Base-by-base conservation (phyloP, 73 alveolate genomes). In the Paramecium sexaurelia region DNA sequence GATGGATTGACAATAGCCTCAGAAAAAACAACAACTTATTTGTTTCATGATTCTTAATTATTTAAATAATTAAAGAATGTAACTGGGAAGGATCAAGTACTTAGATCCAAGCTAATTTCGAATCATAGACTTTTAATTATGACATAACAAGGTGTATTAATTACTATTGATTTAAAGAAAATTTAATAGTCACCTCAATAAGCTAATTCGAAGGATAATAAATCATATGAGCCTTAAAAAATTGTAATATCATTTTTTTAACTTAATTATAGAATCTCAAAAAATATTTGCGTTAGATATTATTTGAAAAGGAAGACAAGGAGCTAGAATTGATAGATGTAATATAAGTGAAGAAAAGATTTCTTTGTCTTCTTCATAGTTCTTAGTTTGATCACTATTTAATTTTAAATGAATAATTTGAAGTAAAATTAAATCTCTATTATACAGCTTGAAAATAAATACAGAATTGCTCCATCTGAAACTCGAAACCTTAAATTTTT, bases 61-160 rank as follows among this genome's bases (percentile, higher is more conserved):
- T 45, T 24, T 39, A 78, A 78, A 43, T 43, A 78, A 78, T n/a
- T 78, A 24, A 61, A 61, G 26, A 61, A 29, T 61, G 90, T 43
- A 6, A 22, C 43, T 8, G 90, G 90, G 22, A 78, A 78, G 71
- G 90, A 78, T 40, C 29, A 37, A 45, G 43, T 78, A 6, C 47
- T 78, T 7, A 78, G 73, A 78, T 78, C 68, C 4, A 78, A 78
- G 17, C 24, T 45, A 24, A 41, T 78, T 29, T 41, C 90, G 0
- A 40, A 26, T 39, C 68, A 78, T 11, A n/a, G 90, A 24, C 32
- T 78, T 8, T 36, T 78, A 24, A 78, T 78, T 41, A 22, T 78
- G 40, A 41, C 90, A 3, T 17, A 40, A n/a, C 11, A 78, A 26
- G 68, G 90, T n/a, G 26, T 39, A 20, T 22, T 78, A 6, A 43